These are phyloP conservation scores for Aspergillus sclerotiicarbonarius DNA, from an alignment of 495 filamentous ascomycete species.

Conservation along the genomic window DNA sequence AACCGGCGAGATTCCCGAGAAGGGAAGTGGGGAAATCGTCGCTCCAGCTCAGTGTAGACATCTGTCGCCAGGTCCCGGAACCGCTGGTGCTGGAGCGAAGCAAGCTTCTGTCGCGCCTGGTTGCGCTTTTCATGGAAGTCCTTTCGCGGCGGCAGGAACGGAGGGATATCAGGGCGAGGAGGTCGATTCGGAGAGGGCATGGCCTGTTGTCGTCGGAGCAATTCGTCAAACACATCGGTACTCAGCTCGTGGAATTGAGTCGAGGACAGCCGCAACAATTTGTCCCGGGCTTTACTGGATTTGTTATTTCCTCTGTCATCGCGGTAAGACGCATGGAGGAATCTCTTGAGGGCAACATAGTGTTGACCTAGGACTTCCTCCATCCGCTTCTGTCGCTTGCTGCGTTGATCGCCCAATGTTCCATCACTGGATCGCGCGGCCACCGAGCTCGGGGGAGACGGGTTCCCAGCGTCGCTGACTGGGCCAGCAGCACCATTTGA, in stretches of 20 bases:
- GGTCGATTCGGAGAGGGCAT: slow-evolving; percentile 52
- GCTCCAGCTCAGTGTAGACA: slow-evolving; percentile 91
- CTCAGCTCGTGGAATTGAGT: slow-evolving; percentile 96
- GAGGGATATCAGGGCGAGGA: slow-evolving; percentile 57
- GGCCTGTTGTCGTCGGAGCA: slow-evolving; percentile 77
- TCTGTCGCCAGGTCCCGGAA: slow-evolving; percentile 93
- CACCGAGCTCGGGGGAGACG: slow-evolving; percentile 84
- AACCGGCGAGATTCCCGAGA: slow-evolving; percentile 62
- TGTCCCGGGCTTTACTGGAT: slow-evolving; percentile 87
- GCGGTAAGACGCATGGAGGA: slow-evolving; percentile 63
- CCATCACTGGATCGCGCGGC: slow-evolving; percentile 73
- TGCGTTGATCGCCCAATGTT: slow-evolving; percentile 58
- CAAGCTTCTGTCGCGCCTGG: slow-evolving; percentile 90
- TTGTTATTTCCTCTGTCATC: slow-evolving; percentile 72
- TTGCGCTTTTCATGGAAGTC: slow-evolving; percentile 97
- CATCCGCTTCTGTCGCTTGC: slow-evolving; percentile 53
- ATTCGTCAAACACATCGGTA: slow-evolving; percentile 95
- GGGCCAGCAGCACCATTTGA: slow-evolving; percentile 31
- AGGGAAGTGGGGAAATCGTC: slow-evolving; percentile 81
- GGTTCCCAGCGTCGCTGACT: slow-evolving; percentile 55
- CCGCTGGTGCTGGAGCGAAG: slow-evolving; percentile 75
- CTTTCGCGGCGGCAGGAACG: slow-evolving; percentile 74
- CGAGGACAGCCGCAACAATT: slow-evolving; percentile 79
- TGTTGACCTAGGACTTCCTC: slow-evolving; percentile 76
- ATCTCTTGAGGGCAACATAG: slow-evolving; percentile 75